phyloP scores from a whole-genome alignment of 257 asterid genomes.

The Jacaranda mimosifolia region DNA sequence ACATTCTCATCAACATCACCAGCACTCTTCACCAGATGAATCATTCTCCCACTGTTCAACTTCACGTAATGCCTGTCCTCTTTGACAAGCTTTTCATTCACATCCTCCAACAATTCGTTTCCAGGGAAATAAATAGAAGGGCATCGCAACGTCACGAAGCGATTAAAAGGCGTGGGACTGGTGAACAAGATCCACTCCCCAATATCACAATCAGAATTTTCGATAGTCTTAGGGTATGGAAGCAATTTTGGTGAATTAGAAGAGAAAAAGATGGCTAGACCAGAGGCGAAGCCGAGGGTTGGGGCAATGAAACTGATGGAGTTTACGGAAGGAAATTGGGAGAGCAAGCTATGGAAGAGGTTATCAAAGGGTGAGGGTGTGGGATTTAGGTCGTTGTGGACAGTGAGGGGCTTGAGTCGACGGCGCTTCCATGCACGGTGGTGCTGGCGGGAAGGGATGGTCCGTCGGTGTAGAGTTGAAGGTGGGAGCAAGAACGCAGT shows the following conservation, averaged over 20 bases:
- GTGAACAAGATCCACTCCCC: slow-evolving; percentile 92
- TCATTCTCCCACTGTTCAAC: slow-evolving; percentile 65
- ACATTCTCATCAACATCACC: slow-evolving; percentile 51
- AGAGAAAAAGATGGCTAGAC: slow-evolving; percentile 62
- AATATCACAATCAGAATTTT: slow-evolving; percentile 36
- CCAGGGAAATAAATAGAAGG: slow-evolving; percentile 81
- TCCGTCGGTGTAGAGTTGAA: slow-evolving; percentile 37
- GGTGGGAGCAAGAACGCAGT: slow-evolving; percentile 39
- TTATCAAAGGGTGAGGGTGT: slow-evolving; percentile 51
- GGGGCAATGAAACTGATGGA: slow-evolving; percentile 67
- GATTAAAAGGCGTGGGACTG: slow-evolving; percentile 92
- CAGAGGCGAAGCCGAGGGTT: slow-evolving; percentile 77
- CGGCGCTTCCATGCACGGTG: slow-evolving; percentile 74
- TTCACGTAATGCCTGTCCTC: slow-evolving; percentile 84
- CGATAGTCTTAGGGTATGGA: slow-evolving; percentile 8
- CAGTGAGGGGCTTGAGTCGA: slow-evolving; percentile 50
- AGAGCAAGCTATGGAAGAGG: slow-evolving; percentile 56
- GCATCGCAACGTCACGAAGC: slow-evolving; percentile 85
- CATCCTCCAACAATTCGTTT: slow-evolving; percentile 65
- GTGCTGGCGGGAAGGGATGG: slow-evolving; percentile 46
- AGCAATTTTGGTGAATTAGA: slow-evolving; percentile 38
- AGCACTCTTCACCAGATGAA: slow-evolving; percentile 45
- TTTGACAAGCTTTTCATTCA: slow-evolving; percentile 68
- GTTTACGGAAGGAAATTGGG: slow-evolving; percentile 61
- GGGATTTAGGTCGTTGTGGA: slow-evolving; percentile 41